Base-by-base conservation (phyloP, 345 rosid genomes). In the Geranium brycei region DNA sequence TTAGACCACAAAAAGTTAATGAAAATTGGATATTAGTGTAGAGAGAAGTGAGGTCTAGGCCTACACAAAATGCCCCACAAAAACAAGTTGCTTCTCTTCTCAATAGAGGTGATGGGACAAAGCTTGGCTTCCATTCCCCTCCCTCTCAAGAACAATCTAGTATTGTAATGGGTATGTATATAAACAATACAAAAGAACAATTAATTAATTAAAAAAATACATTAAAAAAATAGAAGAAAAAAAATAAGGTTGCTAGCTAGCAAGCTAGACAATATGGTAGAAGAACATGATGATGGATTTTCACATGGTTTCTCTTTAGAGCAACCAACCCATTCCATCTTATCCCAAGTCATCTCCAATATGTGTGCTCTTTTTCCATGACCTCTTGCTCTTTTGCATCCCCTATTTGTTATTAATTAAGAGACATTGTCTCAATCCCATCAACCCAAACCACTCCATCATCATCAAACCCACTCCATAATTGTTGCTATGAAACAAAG, bases 401-500 rank as follows among this genome's bases (percentile, higher is more conserved):
- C 53, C 13, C 14, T 2, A 47, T 47, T 47, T 47, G 53, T 1
- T 47, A 47, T 47, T 47, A 47, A 47, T 47, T 8, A 47, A 47
- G 14, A 47, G 53, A 47, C 15, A 38, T 47, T 47, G 53, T 47
- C 53, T 47, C 53, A 7, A 47, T 47, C 53, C 11, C 53, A 47
- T 47, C 53, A 8, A 47, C 53, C 53, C 59, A 10, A 60, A 28
- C 57, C 32, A 58, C 16, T 4, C 62, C 74, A 64, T 58, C 67
- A 69, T 75, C 67, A 58, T 47, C 63, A 47, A 47, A 75, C 63
- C 72, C 68, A 63, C 73, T 62, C 74, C 78, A 69, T 71, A 63
- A 47, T 47, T 10, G 53, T 47, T 47, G 53, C 53, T 47, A 47
- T 47, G 53, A 47, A 47, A 47, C 53, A 47, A 47, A 35, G 41